Evolutionary conservation across 306 rosid genomes (phyloP), one percentile per base, ranked within the genome.

Genomic region (Prinsepia uniflora): DNA sequence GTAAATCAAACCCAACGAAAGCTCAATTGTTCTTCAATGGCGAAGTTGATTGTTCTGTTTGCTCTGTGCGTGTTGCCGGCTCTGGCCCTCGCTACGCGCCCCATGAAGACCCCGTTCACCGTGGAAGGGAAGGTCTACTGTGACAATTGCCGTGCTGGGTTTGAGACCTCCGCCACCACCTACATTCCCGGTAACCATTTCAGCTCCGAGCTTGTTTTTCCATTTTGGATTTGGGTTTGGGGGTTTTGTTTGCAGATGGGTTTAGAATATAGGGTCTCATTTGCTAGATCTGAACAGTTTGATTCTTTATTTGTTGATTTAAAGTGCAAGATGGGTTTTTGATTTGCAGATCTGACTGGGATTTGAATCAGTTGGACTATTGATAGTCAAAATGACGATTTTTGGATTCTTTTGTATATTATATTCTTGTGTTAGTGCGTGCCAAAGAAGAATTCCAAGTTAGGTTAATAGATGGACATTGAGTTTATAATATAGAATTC

Each of bases 101-200:
- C 86, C 0, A 67, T 77, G 7, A 84, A 75, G 72, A 70, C 47
- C 36, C 97, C 96, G 3, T 82, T 86, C 62, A 10, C 47, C 8
- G 86, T 95, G 12, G 70, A 83, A 54, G 99, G 97, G 13, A 78
- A 58, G 18, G 92, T 95, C 22, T 87, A 22, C 87, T 95, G 99
- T 60, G 99, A 95, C 75, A 56, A 50, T 40, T 95, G 99, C 84
- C 92, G 86, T 22, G 91, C 91, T 73, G 95, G 95, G 64, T 95
- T 81, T 63, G 99, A 95, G 73, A 89, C 97, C 74, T 20, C 91
- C 4, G 97, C 96, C 63, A 76, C 87, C 7, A 82, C 88, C 78
- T 82, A 84, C 81, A 82, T 91, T 78, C 36, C 87, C 15, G 97
- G 99, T 95, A 83, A 49, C 59, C 10, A 10, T 61, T 66, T 30